Base-by-base conservation (phyloP, 345 rosid species). In the Noccaea bulbosa region DNA sequence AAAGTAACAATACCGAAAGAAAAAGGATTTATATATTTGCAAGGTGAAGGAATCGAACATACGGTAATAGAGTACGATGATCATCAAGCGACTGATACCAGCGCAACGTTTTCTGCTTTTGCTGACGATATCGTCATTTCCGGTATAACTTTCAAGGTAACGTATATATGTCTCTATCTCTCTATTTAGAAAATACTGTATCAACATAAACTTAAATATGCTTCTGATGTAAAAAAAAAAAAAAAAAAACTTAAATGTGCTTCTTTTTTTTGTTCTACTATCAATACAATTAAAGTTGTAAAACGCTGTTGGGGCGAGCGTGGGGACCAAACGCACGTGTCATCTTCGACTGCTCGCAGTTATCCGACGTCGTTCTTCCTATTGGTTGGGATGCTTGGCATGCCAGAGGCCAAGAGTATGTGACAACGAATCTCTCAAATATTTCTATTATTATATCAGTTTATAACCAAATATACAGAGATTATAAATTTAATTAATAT, bases 381-480 rank as follows among this genome's bases (percentile, higher is more conserved):
- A 48, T 37, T 55, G 83, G 83, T 41, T 80, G 80, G 83, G 20
- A 76, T 72, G 64, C 83, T 45, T 76, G 83, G 78, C 0, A 0
- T 0, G 52, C 53, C 3, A 45, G 32, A 45, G 24, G 33, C 27
- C 14, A 69, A 3, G 78, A 51, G 83, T 76, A 72, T 17, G 80
- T n/a, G 20, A 17, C n/a, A n/a, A n/a, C n/a, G n/a, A n/a, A 20
- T 20, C 22, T 20, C 22, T 20, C 22, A 20, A 20, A 20, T n/a
- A n/a, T n/a, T n/a, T n/a, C n/a, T n/a, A n/a, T n/a, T n/a, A n/a
- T n/a, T n/a, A n/a, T n/a, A n/a, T n/a, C n/a, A n/a, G n/a, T n/a
- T n/a, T n/a, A n/a, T n/a, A n/a, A n/a, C n/a, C n/a, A n/a, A n/a
- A n/a, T n/a, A n/a, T n/a, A n/a, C n/a, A n/a, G n/a, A n/a, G n/a